Evolutionary conservation across 2,329 filamentous ascomycete genomes (phyloP), one percentile per base, ranked within the genome.

Genomic region (Cladosporium velox): DNA sequence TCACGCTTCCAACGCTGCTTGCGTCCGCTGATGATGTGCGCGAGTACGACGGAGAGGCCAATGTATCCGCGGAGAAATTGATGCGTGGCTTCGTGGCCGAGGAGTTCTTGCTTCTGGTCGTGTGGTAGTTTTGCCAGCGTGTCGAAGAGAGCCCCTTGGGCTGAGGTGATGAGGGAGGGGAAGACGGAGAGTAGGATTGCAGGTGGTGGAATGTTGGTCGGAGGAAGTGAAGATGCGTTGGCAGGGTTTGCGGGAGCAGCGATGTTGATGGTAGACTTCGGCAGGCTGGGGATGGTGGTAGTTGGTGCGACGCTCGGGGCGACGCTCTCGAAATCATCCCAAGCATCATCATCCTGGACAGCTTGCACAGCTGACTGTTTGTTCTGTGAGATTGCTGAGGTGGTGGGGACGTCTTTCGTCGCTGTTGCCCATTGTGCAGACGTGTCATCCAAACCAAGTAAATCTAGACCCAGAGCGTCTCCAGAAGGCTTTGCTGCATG

Each of bases 1-100:
- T 98, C 94, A 64, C 94, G 87, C 76, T 96, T 94, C 94, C 94
- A 98, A 65, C 94, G 90, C 61, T 91, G 82, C 73, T 91, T 93
- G 66, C 94, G 89, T 12, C 93, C 94, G 1, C 91, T 91, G 66
- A 97, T 88, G 59, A 97, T 86, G 54, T 90, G 90, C n/a, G 88
- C 91, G 28, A 90, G 88, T 12, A 92, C 91, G 2, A 83, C 84
- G 0, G 85, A 86, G 5, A 92, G 66, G 82, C 81, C 70, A 3
- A 93, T 78, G 69, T 91, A 91, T 30, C 84, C 86, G 59, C 82
- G 81, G 1, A 93, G 81, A 69, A 91, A 93, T 4, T 82, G 77
- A 11, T 88, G 79, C 0, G 89, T 88, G 32, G 83, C 83, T 1
- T 87, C 82, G 65, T 91, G 85, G 1, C 69, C 55, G 26, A 92